Evolutionary conservation across 352 stramenopile species (phyloP), one percentile per base, ranked within the genome.

Genomic region (Phytophthora sp.): DNA sequence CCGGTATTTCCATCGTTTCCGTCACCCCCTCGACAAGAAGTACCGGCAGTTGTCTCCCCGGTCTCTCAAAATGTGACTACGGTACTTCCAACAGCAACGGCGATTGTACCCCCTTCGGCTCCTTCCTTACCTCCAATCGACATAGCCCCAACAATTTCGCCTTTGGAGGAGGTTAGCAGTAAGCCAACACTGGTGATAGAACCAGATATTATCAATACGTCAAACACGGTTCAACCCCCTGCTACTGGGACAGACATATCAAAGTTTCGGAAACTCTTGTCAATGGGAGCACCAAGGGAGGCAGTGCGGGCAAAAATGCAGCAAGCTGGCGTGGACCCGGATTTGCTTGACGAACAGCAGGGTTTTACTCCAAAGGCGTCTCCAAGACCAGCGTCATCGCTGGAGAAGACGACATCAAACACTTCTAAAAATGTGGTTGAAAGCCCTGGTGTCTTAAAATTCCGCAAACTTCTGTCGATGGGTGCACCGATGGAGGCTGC

Each of bases 181-280:
- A 66, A 54, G 26, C 41, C 42, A 15, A 34, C 35, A 9, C 50
- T 63, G 54, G 49, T 48, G 21, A 52, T 71, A 41, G 55, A 71
- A 21, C 31, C 32, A 17, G 44, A 60, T 21, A 7, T 17, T 8
- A 58, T 1, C 21, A 50, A n/a, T 5, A 5, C 46, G 49, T 31
- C 38, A 12, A 44, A 37, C 2, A 31, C 62, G 13, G 43, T 58
- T 2, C 52, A 63, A 15, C 32, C 54, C 41, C 23, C 52, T 10
- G 26, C 41, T 4, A 58, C 62, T 5, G 71, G 44, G 10, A 69
- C 62, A 0, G 79, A 91, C 23, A 63, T 89, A 41, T 82, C 76
- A 2, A 87, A 88, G 41, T 98, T 98, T 57, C 97, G 97, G 32
- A 98, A 98, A 61, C 87, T 99, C 70, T 50, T 96, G 11, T 77